Evolutionary conservation across 495 filamentous ascomycete genomes (phyloP), one percentile per base, ranked within the genome.

Genomic region (Usnea hakonensis): DNA sequence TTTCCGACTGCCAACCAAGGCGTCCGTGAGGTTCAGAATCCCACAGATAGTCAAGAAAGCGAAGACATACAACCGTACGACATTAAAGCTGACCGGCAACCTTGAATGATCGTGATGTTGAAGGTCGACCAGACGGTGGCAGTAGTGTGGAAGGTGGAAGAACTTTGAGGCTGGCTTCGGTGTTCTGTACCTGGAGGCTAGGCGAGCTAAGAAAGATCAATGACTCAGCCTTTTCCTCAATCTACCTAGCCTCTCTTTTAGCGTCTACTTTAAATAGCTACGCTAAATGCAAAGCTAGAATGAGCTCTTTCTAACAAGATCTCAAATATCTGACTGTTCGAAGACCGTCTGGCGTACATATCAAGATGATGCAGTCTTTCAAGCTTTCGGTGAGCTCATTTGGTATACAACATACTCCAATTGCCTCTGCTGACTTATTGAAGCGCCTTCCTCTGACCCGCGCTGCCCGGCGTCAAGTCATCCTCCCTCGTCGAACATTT

Each of bases 371-470:
- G 55, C 61, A 63, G 28, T 52, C 43, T 32, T 32, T 87, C 74
- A 74, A 87, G 76, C 81, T 80, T 71, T 86, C 84, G 77, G 86
- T 89, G 79, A 69, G 81, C 75, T 33, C 48, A 57, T 50, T 56
- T 55, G 53, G 23, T 53, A 57, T 40, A 40, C 54, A 48, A 43
- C 64, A 68, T 66, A 38, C 62, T 64, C 40, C 21, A 6, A n/a
- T 55, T 54, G 4, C 14, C 41, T 33, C 64, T 59, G 61, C 66
- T 70, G 58, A 70, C 57, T 44, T 46, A 61, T 54, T 68, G 68
- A 79, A 91, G 90, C 90, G 91, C 84, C 87, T 88, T 75, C 79
- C 88, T 77, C 76, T 91, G 75, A 79, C 85, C 80, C 87, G 90
- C 75, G 80, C 87, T 72, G 83, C 85, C 77, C 85, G 87, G 76